These are phyloP conservation scores for Diaporthe vexans DNA, from an alignment of 2,329 filamentous ascomycete species.

Conservation along the genomic window DNA sequence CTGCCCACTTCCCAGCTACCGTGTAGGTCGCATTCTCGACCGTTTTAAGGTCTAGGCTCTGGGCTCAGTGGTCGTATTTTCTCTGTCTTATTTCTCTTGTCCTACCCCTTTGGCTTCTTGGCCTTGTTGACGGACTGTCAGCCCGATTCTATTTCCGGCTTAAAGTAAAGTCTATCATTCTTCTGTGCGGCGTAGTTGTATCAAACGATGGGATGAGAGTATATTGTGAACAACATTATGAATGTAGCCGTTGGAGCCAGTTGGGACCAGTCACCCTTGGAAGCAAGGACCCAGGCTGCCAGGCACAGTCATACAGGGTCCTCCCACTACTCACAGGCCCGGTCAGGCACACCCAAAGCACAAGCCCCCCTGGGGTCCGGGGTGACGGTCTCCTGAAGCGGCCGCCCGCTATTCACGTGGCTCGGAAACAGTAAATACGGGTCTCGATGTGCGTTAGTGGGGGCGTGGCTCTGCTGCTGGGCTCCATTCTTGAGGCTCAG, in stretches of 20 bases:
- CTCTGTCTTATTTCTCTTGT: neutral
- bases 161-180: slow-evolving; percentile 1
- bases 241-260: neutral
- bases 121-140: neutral
- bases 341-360: slow-evolving; percentile 8
- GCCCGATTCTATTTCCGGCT: slow-evolving; percentile 8
- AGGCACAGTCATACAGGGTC: neutral
- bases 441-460: slow-evolving; percentile 23
- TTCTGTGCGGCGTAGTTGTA: neutral
- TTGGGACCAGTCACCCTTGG: neutral
- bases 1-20: neutral
- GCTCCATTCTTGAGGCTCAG: slow-evolving; percentile 40
- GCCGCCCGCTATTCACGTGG: slow-evolving; percentile 36
- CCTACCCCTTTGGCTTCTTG: neutral
- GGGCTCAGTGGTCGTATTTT: neutral
- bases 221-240: neutral
- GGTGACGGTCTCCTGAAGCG: slow-evolving; percentile 16
- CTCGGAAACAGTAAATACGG: slow-evolving; percentile 32
- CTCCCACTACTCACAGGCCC: neutral
- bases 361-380: slow-evolving; percentile 26
- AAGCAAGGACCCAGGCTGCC: too few species aligned
- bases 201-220: neutral
- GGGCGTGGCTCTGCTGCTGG: slow-evolving; percentile 29
- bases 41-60: slow-evolving; percentile 17
- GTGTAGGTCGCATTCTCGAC: neutral